phyloP scores from a whole-genome alignment of 2,329 filamentous ascomycete species.

The Trichoderma sp. region DNA sequence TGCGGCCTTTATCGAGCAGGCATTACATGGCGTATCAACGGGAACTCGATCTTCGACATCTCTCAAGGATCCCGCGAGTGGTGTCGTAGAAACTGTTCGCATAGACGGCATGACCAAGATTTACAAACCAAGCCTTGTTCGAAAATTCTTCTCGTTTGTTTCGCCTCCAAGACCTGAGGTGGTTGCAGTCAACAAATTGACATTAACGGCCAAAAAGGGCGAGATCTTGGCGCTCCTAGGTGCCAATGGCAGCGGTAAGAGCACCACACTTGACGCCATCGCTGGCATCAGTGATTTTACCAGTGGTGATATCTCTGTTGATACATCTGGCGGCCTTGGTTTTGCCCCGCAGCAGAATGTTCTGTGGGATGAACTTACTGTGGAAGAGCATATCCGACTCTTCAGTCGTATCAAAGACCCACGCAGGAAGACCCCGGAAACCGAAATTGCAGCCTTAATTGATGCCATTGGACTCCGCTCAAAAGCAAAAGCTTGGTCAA shows the following conservation, averaged over 20 bases:
- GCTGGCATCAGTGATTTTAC: slow-evolving; percentile 45
- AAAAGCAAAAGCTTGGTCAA: slow-evolving; percentile 62
- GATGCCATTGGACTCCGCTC: slow-evolving; percentile 64
- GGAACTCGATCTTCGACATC: slow-evolving; percentile 29
- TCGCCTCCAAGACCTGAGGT: slow-evolving; percentile 62
- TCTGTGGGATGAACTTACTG: slow-evolving; percentile 71
- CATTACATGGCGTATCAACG: slow-evolving; percentile 55
- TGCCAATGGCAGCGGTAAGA: slow-evolving; percentile 73
- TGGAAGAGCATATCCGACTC: slow-evolving; percentile 68
- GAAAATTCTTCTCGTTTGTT: slow-evolving; percentile 51
- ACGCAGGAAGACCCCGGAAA: slow-evolving; percentile 47
- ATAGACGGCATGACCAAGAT: slow-evolving; percentile 73
- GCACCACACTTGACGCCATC: slow-evolving; percentile 52
- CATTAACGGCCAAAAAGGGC: slow-evolving; percentile 67
- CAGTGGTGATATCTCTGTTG: slow-evolving; percentile 61
- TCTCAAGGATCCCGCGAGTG: slow-evolving; percentile 7
- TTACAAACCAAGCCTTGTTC: slow-evolving; percentile 66
- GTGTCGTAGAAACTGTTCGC: slow-evolving; percentile 58
- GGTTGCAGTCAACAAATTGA: slow-evolving; percentile 71
- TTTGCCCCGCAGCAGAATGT: slow-evolving; percentile 77
- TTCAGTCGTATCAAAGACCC: slow-evolving; percentile 69
- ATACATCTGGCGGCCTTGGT: slow-evolving; percentile 71
- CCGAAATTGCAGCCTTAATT: slow-evolving; percentile 51
- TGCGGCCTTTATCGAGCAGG: slow-evolving; percentile 69
- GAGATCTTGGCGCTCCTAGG: slow-evolving; percentile 75